These are phyloP conservation scores for Sporisorium scitamineum DNA, from an alignment of 1,284 basidiomycete species.

Conservation along the genomic window DNA sequence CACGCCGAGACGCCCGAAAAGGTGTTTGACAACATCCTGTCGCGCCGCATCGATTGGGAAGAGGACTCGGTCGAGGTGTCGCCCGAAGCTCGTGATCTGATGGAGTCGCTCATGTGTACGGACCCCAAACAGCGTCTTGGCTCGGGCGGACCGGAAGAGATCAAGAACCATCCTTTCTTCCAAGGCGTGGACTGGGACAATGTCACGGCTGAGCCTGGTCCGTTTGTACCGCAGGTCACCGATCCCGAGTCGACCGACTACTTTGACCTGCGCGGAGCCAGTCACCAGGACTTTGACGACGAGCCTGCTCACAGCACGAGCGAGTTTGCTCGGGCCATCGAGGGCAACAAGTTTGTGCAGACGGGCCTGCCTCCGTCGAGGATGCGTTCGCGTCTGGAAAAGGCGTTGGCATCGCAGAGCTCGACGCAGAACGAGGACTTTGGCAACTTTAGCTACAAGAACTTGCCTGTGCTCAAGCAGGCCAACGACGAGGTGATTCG, in stretches of 20 bases:
- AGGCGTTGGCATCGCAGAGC: slow-evolving; percentile 29
- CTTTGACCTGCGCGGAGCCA: slow-evolving; percentile 94
- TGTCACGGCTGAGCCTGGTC: slow-evolving; percentile 86
- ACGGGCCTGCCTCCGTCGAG: slow-evolving; percentile 70
- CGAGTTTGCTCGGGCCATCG: slow-evolving; percentile 56
- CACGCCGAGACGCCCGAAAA: slow-evolving; percentile 95
- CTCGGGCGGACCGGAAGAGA: slow-evolving; percentile 87
- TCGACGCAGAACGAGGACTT: slow-evolving; percentile 80
- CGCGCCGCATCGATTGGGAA: slow-evolving; percentile 95
- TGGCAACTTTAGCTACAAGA: slow-evolving; percentile 98
- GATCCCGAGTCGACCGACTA: slow-evolving; percentile 99
- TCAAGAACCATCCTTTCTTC: slow-evolving; percentile 92
- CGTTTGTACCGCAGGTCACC: slow-evolving; percentile 93
- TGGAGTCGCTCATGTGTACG: slow-evolving; percentile 85
- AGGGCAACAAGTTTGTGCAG: slow-evolving; percentile 52
- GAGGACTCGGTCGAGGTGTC: slow-evolving; percentile 91
- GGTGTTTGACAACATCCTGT: slow-evolving; percentile 98
- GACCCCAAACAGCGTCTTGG: slow-evolving; percentile 86
- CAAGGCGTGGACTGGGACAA: slow-evolving; percentile 91
- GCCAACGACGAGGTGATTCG: slow-evolving; percentile 98
- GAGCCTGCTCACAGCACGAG: slow-evolving; percentile 71
- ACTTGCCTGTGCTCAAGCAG: slow-evolving; percentile 94
- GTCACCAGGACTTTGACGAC: slow-evolving; percentile 87
- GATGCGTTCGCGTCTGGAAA: slow-evolving; percentile 42
- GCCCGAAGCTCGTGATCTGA: slow-evolving; percentile 88